phyloP scores from a whole-genome alignment of 2,329 filamentous ascomycete genomes.

The Colletotrichum filicis region DNA sequence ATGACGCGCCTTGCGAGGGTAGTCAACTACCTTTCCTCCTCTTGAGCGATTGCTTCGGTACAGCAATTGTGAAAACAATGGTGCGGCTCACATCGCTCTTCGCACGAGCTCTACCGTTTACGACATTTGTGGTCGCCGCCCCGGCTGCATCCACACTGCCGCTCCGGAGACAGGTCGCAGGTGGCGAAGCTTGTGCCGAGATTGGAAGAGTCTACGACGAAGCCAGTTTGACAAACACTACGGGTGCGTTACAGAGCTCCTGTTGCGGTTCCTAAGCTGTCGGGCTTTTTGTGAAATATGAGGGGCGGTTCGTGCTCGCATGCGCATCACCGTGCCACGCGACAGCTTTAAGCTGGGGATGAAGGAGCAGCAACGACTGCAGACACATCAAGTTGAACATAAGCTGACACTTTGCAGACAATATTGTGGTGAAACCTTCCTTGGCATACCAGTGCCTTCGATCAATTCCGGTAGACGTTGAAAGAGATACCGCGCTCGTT shows the following conservation, averaged over 20 bases:
- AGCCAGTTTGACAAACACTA: not conserved
- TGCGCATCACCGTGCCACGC: too few species aligned
- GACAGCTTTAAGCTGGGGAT: too few species aligned
- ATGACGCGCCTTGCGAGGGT: not conserved
- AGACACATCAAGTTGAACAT: not conserved
- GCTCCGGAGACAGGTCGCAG: not conserved
- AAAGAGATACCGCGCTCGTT: constrained; percentile 31
- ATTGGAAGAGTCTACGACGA: constrained; percentile 7
- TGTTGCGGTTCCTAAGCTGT: too few species aligned
- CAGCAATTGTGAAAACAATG: not conserved
- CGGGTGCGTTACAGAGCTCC: not conserved
- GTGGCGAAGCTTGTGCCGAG: constrained; percentile 13
- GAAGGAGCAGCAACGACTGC: too few species aligned
- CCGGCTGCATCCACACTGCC: not conserved
- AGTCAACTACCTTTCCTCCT: too few species aligned
- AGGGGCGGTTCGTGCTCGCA: too few species aligned
- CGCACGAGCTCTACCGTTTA: not conserved
- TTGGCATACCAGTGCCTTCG: constrained; percentile 36
- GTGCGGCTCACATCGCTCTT: not conserved
- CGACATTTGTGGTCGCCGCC: not conserved
- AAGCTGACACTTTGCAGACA: not conserved
- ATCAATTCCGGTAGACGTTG: constrained; percentile 34
- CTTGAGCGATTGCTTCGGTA: too few species aligned
- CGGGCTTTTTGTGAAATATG: too few species aligned
- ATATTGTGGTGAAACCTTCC: constrained; percentile 31